phyloP scores from a whole-genome alignment of 352 stramenopile species.

The Globisporangium paddicum region DNA sequence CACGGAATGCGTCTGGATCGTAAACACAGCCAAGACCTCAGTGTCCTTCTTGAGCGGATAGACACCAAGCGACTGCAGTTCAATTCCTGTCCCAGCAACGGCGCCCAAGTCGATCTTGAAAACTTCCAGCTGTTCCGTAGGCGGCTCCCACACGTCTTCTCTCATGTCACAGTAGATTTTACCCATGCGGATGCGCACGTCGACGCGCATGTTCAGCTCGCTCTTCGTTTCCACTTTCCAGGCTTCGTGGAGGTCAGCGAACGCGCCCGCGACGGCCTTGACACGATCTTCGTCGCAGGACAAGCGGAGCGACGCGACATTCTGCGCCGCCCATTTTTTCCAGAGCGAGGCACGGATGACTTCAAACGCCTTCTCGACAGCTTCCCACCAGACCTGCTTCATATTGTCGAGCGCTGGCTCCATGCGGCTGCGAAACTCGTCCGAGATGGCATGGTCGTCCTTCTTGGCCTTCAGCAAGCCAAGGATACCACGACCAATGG shows the following conservation, averaged over 20 bases:
- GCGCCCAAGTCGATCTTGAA: slow-evolving; percentile 11
- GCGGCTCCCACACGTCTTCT: slow-evolving; percentile 11
- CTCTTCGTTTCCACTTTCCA: background rate
- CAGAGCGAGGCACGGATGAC: slow-evolving; percentile 7
- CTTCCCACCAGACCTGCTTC: slow-evolving; percentile 25
- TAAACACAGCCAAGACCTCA: slow-evolving; percentile 6
- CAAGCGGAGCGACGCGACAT: background rate
- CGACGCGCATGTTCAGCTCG: background rate
- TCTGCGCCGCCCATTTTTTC: background rate
- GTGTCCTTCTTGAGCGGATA: background rate
- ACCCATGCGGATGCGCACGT: background rate
- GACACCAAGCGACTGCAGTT: slow-evolving; percentile 4
- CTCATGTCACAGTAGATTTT: slow-evolving; percentile 4
- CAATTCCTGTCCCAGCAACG: background rate
- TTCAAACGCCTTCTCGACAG: slow-evolving; percentile 20
- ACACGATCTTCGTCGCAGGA: slow-evolving; percentile 5
- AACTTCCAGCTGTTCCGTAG: slow-evolving; percentile 10
- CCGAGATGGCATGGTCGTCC: background rate
- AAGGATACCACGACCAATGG: background rate
- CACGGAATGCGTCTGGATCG: slow-evolving; percentile 7
- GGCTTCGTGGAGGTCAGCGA: background rate
- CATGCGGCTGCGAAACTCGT: slow-evolving; percentile 10
- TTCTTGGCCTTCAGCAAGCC: background rate
- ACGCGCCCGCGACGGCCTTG: background rate
- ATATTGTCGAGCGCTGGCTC: slow-evolving; percentile 13